Conservation (phyloP, 805 yeast genomes). For the Sungouiozyma ichnusensis region DNA sequence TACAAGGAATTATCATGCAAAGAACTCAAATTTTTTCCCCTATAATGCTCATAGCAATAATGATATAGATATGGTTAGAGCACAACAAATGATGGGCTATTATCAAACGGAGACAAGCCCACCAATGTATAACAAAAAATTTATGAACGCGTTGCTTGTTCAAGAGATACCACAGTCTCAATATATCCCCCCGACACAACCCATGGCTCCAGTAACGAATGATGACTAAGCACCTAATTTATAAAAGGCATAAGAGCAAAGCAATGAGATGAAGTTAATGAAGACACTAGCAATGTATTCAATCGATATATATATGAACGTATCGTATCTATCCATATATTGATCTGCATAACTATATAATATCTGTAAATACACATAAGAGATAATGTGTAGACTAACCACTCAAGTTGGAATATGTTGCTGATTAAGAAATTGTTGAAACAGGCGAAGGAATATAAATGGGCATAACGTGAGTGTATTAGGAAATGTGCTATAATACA, state of each 20-base stretch:
- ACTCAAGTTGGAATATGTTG: too few species aligned
- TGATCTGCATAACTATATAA: background rate
- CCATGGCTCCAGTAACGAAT: too few species aligned
- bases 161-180: background rate
- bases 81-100: background rate
- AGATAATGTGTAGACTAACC: too few species aligned
- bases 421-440: background rate
- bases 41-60: background rate
- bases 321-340: background rate
- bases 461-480: background rate
- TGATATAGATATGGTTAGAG: background rate
- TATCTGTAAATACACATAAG: too few species aligned
- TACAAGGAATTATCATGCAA: background rate
- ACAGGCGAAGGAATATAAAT: background rate
- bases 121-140: conserved; percentile 17
- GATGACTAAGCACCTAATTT: too few species aligned
- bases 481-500: background rate
- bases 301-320: too few species aligned
- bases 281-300: background rate
- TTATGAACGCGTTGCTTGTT: conserved; percentile 16
- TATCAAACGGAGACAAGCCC: background rate
- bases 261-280: background rate
- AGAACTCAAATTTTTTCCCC: background rate
- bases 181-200: too few species aligned
- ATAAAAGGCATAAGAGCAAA: too few species aligned